These are phyloP conservation scores for Magnaporthiopsis rhizophila DNA, from an alignment of 2,329 filamentous ascomycete species.

Conservation along the genomic window DNA sequence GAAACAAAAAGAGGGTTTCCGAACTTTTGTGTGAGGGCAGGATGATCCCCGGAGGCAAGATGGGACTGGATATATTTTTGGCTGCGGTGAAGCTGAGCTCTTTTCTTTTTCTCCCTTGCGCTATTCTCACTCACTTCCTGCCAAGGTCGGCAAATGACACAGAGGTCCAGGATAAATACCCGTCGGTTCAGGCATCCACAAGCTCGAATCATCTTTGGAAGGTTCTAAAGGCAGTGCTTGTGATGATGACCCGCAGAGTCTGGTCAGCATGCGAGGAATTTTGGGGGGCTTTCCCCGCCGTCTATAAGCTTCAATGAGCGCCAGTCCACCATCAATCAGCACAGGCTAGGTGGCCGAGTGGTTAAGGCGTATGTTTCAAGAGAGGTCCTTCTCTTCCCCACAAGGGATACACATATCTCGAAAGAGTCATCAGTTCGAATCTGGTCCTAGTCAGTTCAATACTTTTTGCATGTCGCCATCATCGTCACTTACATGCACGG, in stretches of 20 bases:
- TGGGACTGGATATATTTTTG: background rate
- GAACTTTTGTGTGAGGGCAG: background rate
- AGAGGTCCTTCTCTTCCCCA: background rate
- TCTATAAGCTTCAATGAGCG: background rate
- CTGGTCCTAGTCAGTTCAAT: background rate
- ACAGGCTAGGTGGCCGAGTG: background rate
- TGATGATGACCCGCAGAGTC: background rate
- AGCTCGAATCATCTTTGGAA: background rate
- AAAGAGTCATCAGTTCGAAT: slow-evolving; percentile 1
- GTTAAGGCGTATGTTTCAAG: background rate
- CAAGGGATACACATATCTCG: background rate
- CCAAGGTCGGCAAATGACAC: background rate
- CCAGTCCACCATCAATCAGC: background rate
- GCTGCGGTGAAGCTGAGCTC: background rate
- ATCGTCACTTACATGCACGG: no score
- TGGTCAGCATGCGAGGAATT: no score
- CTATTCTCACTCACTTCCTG: no score
- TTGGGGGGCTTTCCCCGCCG: background rate
- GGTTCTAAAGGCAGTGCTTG: background rate
- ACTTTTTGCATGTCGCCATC: background rate
- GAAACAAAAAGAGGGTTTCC: background rate
- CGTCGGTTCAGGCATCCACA: background rate
- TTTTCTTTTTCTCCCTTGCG: background rate
- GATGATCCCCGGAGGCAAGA: background rate
- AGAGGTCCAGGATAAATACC: background rate